Evolutionary conservation across 2,329 filamentous ascomycete genomes (phyloP).

Genomic region (Lasiodiplodia gonubiensis): DNA sequence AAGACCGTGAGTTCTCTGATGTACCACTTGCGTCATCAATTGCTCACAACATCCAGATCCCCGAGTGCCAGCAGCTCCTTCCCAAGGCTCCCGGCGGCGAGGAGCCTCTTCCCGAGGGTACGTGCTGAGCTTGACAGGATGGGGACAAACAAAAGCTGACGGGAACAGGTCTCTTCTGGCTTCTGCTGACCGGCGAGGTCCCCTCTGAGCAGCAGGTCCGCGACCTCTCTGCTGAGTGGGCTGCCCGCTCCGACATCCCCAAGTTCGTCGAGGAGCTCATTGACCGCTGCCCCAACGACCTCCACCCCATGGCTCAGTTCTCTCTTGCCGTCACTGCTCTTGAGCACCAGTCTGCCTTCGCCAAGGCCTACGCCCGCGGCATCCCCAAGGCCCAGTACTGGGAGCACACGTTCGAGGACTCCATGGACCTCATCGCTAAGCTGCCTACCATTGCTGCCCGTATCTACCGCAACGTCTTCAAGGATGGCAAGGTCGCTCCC

Average conservation of each 20-base stretch:
- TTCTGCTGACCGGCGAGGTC: constrained; percentile 96
- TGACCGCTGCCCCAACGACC: constrained; percentile 97
- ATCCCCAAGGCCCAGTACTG: constrained; percentile 99
- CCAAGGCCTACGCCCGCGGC: constrained; percentile 98
- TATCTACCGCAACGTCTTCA: constrained; percentile 99
- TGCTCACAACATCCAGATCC: constrained; percentile 64
- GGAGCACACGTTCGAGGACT: constrained; percentile 99
- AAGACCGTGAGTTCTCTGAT: constrained; percentile 69
- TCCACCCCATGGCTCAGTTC: constrained; percentile 99
- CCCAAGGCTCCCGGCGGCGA: constrained; percentile 96
- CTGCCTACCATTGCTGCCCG: constrained; percentile 95
- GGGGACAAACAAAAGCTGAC: constrained; percentile 29
- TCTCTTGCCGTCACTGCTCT: constrained; percentile 96
- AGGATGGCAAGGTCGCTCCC: constrained; percentile 96
- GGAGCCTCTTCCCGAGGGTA: constrained; percentile 94
- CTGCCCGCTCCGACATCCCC: constrained; percentile 93
- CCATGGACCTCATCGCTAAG: constrained; percentile 99
- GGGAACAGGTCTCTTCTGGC: constrained; percentile 89
- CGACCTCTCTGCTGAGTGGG: constrained; percentile 98
- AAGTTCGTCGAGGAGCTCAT: constrained; percentile 99
- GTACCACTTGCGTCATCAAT: constrained; percentile 27
- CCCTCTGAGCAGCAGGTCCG: constrained; percentile 98
- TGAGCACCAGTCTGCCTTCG: constrained; percentile 96
- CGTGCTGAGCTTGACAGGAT: neutral
- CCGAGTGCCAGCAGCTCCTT: constrained; percentile 96